Conservation (phyloP, 768 basidiomycete genomes). For the Galerina sulciceps region DNA sequence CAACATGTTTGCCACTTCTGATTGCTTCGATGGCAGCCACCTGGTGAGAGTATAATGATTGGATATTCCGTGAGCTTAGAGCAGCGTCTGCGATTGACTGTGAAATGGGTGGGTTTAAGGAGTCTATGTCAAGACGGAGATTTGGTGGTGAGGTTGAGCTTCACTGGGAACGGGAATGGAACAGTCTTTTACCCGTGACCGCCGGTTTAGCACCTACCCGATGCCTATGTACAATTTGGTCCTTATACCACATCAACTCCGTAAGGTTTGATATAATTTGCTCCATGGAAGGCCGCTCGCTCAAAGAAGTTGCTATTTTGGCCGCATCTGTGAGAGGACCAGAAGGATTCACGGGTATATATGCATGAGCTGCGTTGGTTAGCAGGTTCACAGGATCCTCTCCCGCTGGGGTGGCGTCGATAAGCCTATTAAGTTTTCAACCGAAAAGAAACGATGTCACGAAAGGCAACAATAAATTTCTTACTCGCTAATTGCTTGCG, state of each 20-base stretch:
- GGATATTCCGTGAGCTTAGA: slow-evolving; percentile 60
- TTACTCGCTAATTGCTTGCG: slow-evolving; percentile 71
- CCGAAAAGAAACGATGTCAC: background rate
- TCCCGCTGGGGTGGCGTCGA: slow-evolving; percentile 50
- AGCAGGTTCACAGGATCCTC: slow-evolving; percentile 71
- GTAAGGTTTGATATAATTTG: slow-evolving; percentile 61
- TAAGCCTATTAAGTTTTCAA: slow-evolving; percentile 46
- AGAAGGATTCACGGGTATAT: slow-evolving; percentile 71
- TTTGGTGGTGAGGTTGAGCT: too few species aligned
- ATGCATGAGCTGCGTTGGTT: slow-evolving; percentile 67
- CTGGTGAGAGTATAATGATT: slow-evolving; percentile 71
- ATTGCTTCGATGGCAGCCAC: slow-evolving; percentile 72
- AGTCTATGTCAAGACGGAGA: slow-evolving; percentile 32
- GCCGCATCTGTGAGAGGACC: slow-evolving; percentile 7
- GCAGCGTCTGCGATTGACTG: slow-evolving; percentile 59
- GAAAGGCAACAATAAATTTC: slow-evolving; percentile 9
- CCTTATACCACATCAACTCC: slow-evolving; percentile 65
- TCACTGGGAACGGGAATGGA: too few species aligned
- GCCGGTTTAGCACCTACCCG: slow-evolving; percentile 57
- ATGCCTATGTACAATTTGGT: slow-evolving; percentile 67
- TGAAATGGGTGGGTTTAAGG: slow-evolving; percentile 62
- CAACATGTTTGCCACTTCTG: slow-evolving; percentile 64
- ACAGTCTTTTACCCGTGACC: slow-evolving; percentile 47
- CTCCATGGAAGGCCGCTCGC: slow-evolving; percentile 60
- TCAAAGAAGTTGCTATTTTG: slow-evolving; percentile 39